phyloP scores from a whole-genome alignment of 1,284 basidiomycete species.

The Pseudozyma tsukubaensis region DNA sequence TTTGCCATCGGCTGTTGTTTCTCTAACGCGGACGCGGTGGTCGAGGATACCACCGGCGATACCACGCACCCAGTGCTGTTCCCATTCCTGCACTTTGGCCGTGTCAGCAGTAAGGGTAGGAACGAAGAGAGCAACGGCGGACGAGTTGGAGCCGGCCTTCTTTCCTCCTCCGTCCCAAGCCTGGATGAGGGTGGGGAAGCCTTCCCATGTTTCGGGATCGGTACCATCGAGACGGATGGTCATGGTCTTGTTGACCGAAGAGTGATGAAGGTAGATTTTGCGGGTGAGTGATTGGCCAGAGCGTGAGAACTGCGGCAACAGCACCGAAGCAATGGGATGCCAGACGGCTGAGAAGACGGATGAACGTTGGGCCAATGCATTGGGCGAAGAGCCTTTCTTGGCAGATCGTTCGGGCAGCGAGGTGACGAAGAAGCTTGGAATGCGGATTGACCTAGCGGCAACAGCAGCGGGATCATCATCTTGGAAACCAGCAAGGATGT shows the following conservation, averaged over 20 bases:
- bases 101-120: conserved; percentile 13
- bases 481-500: conserved; percentile 29
- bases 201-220: conserved; percentile 29
- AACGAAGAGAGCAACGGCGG: conserved; percentile 30
- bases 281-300: conserved; percentile 9
- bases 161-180: conserved; percentile 48
- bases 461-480: conserved; percentile 24
- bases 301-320: conserved; percentile 19
- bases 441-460: conserved; percentile 23
- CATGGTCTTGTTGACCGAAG: conserved; percentile 44
- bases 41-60: conserved; percentile 34
- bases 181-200: conserved; percentile 47
- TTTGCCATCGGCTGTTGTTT: conserved; percentile 8
- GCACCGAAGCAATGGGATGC: conserved; percentile 23
- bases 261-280: conserved; percentile 44
- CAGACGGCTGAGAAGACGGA: conserved; percentile 30
- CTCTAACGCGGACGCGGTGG: conserved; percentile 12
- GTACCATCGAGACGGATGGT: conserved; percentile 35
- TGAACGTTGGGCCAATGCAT: not conserved
- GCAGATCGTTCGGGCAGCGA: conserved; percentile 34
- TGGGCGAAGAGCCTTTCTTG: not conserved
- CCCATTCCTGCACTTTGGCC: conserved; percentile 47
- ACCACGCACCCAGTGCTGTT: conserved; percentile 58
- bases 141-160: conserved; percentile 44
- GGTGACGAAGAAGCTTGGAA: conserved; percentile 50